phyloP scores from a whole-genome alignment of 192 early-diverging fungal genomes.

The Kickxella alabastrina region DNA sequence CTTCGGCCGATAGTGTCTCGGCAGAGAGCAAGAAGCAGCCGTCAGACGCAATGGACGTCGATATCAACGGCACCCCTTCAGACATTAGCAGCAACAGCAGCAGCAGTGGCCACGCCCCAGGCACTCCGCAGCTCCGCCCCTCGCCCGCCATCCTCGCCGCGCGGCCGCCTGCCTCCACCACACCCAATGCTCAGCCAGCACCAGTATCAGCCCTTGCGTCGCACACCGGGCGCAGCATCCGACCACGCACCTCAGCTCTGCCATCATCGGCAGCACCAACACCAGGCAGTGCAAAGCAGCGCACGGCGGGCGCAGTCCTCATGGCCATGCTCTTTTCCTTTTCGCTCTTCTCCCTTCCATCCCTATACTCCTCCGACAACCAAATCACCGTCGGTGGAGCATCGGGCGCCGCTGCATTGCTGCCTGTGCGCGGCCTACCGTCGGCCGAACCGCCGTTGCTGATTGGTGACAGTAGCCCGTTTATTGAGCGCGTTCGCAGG shows the following conservation, averaged over 20 bases:
- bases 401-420: not conserved
- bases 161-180: not conserved
- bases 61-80: slow-evolving; percentile 48
- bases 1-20: not conserved
- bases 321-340: slow-evolving; percentile 84
- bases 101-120: not conserved
- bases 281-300: slow-evolving; percentile 15
- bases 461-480: slow-evolving; percentile 16
- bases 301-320: slow-evolving; percentile 25
- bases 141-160: no score
- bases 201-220: not conserved
- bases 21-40: slow-evolving; percentile 1
- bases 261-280: no score
- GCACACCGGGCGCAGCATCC: no score
- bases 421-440: slow-evolving; percentile 14
- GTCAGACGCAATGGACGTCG: slow-evolving; percentile 40
- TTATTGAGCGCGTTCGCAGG: slow-evolving; percentile 41
- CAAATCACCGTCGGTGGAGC: slow-evolving; percentile 26
- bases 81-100: not conserved
- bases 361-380: slow-evolving; percentile 33
- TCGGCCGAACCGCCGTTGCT: slow-evolving; percentile 25
- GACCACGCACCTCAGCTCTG: no score
- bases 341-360: slow-evolving; percentile 72
- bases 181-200: not conserved
- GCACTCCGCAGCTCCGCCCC: no score